Evolutionary conservation across 768 basidiomycete genomes (phyloP), one percentile per base, ranked within the genome.

Genomic region (Auricularia auricula-judae): DNA sequence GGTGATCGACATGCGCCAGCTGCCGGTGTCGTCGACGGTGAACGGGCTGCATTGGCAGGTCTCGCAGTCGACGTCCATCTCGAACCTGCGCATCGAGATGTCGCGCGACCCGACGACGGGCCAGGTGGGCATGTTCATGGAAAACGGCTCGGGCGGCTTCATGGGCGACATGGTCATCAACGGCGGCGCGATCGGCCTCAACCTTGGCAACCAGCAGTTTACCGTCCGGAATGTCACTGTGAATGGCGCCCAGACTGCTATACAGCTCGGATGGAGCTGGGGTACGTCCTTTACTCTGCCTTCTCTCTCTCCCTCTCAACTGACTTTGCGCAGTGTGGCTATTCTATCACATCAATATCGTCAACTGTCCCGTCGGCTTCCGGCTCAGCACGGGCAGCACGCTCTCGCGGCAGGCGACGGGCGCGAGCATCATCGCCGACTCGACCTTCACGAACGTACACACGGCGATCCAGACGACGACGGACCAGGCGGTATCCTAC

Each of bases 171-270:
- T 71, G 4, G 60, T 62, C n/a, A 69, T 71, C 62, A 67, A 66
- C 62, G 56, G 39, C 33, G 56, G 56, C 56, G 23, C 14, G 23
- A 33, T 23, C 23, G 56, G 56, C 7, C 29, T 59, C 23, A 59
- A 59, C 56, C 29, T 59, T 60, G 89, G 90, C 60, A 91, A 91
- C 68, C 90, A 92, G 74, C 90, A 91, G 56, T 86, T 86, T 66
- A 85, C 82, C 1, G 80, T 85, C 7, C 78, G 84, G 2, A 86
- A 86, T 66, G 68, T 85, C 62, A 84, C 81, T 1, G 71, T 85
- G 66, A 84, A 82, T 67, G 81, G 84, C 66, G 82, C 84, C 34
- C 72, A 78, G 56, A 33, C 23, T 33, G 75, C 76, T 43, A 65
- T 67, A 72, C 65, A 65, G 66, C 68, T 66, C 8, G 35, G 66